Base-by-base conservation (phyloP, 2,329 filamentous ascomycete genomes). In the Beauveria asiatica region DNA sequence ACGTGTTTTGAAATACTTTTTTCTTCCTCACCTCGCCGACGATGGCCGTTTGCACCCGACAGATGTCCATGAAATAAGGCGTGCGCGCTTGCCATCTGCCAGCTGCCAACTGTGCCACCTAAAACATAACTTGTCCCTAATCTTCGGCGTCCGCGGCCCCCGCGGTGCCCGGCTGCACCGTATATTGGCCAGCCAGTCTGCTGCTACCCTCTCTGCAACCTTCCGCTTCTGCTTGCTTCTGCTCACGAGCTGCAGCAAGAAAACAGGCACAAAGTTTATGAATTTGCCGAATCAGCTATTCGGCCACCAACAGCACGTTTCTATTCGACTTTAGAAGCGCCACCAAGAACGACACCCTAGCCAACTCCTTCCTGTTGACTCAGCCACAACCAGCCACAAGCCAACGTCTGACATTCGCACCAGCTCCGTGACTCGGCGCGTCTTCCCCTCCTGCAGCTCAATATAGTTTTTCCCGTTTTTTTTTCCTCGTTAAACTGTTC, bases 151-250 rank as follows among this genome's bases (percentile, higher is more conserved):
- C 59, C 59, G 59, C 59, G 59, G 59, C n/a, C 48, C 8, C 59
- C 54, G 59, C 48, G 59, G 48, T 44, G 19, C 23, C 48, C 54
- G 48, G 25, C 11, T 51, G 41, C 25, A 27, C 54, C 59, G 59
- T 61, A 61, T 61, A 57, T 61, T 57, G 54, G 54, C 44, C 37
- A 53, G 37, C 21, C 42, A 30, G 51, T 17, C 19, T 41, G 37
- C 33, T 41, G 51, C 37, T 42, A n/a, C 25, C 16, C 16, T 17
- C n/a, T 8, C 11, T 16, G 17, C n/a, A 5, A 19, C 21, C 13
- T 57, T 48, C 21, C 5, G 11, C 33, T 37, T 37, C 4, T 11
- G 33, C 33, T 19, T 49, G 21, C 55, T 49, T 49, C 54, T 49
- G 33, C 21, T 25, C 30, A 44, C 21, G n/a, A 23, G 27, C 41